Conservation (phyloP, 2,329 filamentous ascomycete genomes). For the Cladosporium sp. region DNA sequence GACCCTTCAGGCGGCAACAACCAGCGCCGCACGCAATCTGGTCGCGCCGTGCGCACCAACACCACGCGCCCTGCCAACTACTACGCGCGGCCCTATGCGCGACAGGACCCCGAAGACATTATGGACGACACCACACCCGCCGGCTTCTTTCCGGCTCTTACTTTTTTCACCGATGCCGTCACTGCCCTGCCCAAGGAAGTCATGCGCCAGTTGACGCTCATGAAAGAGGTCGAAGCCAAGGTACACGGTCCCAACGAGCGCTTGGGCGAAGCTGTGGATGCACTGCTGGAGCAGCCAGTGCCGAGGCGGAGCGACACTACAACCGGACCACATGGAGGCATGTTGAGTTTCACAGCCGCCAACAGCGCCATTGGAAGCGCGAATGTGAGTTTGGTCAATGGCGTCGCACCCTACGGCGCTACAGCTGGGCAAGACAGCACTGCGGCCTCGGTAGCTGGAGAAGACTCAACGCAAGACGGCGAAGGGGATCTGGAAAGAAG, state of each 20-base stretch:
- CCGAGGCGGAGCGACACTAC: slow-evolving; percentile 31
- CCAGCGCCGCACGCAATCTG: slow-evolving; percentile 31
- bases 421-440: slow-evolving; percentile 19
- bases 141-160: slow-evolving; percentile 62
- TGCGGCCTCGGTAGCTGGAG: slow-evolving; percentile 23
- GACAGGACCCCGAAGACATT: slow-evolving; percentile 21
- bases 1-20: slow-evolving; percentile 3
- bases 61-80: slow-evolving; percentile 47
- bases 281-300: slow-evolving; percentile 48
- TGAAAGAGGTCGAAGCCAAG: slow-evolving; percentile 98
- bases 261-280: slow-evolving; percentile 69
- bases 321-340: slow-evolving; percentile 15
- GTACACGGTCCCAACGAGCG: slow-evolving; percentile 83
- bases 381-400: slow-evolving; percentile 37
- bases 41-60: slow-evolving; percentile 44
- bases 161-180: slow-evolving; percentile 84
- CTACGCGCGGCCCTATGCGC: slow-evolving; percentile 47
- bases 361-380: slow-evolving; percentile 36
- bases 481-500: slow-evolving; percentile 48
- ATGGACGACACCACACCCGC: slow-evolving; percentile 23
- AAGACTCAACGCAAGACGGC: slow-evolving; percentile 27
- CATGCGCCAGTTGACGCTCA: slow-evolving; percentile 87
- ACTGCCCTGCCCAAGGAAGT: slow-evolving; percentile 91
- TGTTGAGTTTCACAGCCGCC: slow-evolving; percentile 35
- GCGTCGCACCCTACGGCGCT: slow-evolving; percentile 21